Evolutionary conservation across 495 filamentous ascomycete genomes (phyloP), one percentile per base, ranked within the genome.

Genomic region (Talaromyces adpressus): DNA sequence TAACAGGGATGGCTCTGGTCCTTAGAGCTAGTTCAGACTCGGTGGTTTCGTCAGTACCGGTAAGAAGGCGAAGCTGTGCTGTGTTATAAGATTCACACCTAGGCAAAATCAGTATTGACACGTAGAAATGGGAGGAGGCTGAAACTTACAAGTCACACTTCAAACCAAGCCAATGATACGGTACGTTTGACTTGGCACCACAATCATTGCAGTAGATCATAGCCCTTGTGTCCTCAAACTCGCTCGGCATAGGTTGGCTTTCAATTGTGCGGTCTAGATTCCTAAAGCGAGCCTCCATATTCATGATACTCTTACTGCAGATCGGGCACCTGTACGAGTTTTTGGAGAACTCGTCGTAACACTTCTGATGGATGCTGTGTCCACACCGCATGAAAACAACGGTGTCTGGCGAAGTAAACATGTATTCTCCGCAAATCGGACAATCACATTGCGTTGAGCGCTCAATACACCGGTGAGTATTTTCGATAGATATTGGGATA

Each of bases 361-460:
- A 99, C 64, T 83, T 83, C 63, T 87, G 83, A 72, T 99, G 94
- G 66, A 99, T 94, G 72, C 92, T 94, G 73, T 99, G 94, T 8
- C 95, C 95, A 74, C 94, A 99, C 51, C 86, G 84, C 89, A 99
- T 92, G 70, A 96, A 95, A 39, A 96, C 91, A 8, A 99, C 92
- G 1, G 87, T 84, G 63, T 87, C 83, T 0, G 90, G 87, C 20
- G 94, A 98, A n/a, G 88, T 92, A 72, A 98, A 98, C 85, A 99
- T 91, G 71, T 97, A 97, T 58, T 96, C 92, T 25, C 91, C 91
- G 71, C 94, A 99, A 64, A 99, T 97, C n/a, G 94, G 94, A 71
- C 94, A 99, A 70, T 97, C 89, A 72, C 92, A 96, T 71, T 99
- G 92, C 5, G 89, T 96, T 12, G 92, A 91, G 25, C 92, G 84